Percentiles rank a stretch among this genome's conserved stretches.
Evolutionary conservation across 495 filamentous ascomycete species (phyloP).

Genomic region (Aspergillus coremiiformis): DNA sequence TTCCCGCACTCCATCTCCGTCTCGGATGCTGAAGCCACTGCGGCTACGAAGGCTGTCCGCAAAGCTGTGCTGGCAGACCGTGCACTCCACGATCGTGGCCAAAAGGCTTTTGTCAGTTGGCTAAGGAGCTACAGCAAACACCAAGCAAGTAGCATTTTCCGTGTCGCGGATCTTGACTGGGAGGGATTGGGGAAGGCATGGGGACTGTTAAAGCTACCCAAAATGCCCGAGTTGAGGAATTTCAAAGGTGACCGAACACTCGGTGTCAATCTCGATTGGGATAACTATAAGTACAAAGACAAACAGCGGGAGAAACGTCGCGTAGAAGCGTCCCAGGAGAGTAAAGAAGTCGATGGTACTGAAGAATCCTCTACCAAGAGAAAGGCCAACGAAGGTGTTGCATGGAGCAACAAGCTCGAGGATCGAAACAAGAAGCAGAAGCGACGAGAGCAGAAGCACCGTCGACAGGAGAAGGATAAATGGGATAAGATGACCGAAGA

Average conservation of each 20-base stretch:
- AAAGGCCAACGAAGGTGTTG: slow-evolving; percentile 47
- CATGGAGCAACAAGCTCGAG: slow-evolving; percentile 83
- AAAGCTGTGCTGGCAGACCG: slow-evolving; percentile 60
- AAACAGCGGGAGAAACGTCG: slow-evolving; percentile 67
- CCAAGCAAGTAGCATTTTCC: slow-evolving; percentile 84
- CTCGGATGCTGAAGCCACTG: slow-evolving; percentile 48
- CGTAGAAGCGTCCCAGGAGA: slow-evolving; percentile 45
- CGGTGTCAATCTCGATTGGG: slow-evolving; percentile 55
- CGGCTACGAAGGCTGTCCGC: slow-evolving; percentile 50
- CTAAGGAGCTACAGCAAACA: slow-evolving; percentile 87
- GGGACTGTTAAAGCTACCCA: slow-evolving; percentile 77
- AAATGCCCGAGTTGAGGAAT: slow-evolving; percentile 82
- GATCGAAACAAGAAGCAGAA: slow-evolving; percentile 55
- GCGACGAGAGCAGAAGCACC: slow-evolving; percentile 67
- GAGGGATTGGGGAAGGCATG: slow-evolving; percentile 69
- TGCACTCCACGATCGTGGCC: slow-evolving; percentile 79
- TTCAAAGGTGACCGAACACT: slow-evolving; percentile 58
- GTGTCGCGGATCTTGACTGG: slow-evolving; percentile 77
- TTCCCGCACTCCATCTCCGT: slow-evolving; percentile 46
- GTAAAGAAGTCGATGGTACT: slow-evolving; percentile 20
- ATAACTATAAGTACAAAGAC: slow-evolving; percentile 65
- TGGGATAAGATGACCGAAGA: slow-evolving; percentile 63
- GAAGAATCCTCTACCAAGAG: slow-evolving; percentile 27
- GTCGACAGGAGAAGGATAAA: slow-evolving; percentile 61
- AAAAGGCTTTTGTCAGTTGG: slow-evolving; percentile 89